Conservation (phyloP, 345 rosid genomes). For the Brassica carinata region DNA sequence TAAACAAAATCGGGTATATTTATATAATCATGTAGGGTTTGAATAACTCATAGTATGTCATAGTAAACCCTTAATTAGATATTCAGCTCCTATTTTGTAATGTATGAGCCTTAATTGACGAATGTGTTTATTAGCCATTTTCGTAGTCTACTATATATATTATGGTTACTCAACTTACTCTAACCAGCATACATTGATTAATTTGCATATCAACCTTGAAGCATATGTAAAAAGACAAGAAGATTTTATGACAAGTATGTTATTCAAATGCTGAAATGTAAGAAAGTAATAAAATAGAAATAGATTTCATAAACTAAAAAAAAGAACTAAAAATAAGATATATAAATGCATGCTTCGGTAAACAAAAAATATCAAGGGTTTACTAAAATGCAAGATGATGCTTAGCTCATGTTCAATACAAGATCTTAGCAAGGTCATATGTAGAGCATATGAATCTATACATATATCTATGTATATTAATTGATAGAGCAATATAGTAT, state of each 20-base stretch:
- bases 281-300: background rate
- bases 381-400: background rate
- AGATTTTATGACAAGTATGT: background rate
- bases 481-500: background rate
- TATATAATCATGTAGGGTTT: constrained; percentile 14
- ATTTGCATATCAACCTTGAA: background rate
- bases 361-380: background rate
- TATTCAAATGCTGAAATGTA: background rate
- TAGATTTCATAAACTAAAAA: background rate
- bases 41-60: constrained; percentile 3
- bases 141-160: background rate
- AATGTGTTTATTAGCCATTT: background rate
- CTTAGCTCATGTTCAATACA: background rate
- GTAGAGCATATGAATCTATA: background rate
- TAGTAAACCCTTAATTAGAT: background rate
- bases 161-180: background rate
- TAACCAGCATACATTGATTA: background rate
- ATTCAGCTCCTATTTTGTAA: background rate
- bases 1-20: background rate
- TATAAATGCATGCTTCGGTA: constrained; percentile 20
- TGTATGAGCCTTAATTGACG: background rate
- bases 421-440: background rate
- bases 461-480: background rate
- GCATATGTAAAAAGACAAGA: background rate
- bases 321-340: background rate